phyloP scores from a whole-genome alignment of 2,329 filamentous ascomycete species.

The Venturia effusa region DNA sequence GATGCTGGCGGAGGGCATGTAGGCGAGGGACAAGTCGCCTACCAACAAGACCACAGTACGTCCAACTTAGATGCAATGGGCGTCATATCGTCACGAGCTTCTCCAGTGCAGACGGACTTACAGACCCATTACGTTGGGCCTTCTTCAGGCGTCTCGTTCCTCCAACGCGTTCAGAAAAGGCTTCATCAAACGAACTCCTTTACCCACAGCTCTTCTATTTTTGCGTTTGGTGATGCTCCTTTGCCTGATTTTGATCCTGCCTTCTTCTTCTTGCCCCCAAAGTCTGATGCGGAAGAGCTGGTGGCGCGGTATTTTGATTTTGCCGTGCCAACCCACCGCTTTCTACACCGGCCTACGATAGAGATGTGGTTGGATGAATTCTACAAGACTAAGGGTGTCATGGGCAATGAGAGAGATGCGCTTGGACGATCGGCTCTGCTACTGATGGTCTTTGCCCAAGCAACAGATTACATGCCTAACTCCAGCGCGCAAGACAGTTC shows the following conservation, averaged over 20 bases:
- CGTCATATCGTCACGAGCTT: conserved; percentile 25
- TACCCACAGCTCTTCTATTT: conserved; percentile 34
- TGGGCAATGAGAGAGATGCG: conserved; percentile 29
- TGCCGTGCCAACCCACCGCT: conserved; percentile 33
- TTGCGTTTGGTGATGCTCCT: conserved; percentile 40
- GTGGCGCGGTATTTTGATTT: conserved; percentile 33
- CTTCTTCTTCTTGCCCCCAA: conserved; percentile 32
- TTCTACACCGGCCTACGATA: conserved; percentile 33
- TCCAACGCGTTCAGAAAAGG: conserved; percentile 39
- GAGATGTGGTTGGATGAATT: conserved; percentile 32
- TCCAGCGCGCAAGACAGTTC: background rate
- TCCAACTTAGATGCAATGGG: background rate
- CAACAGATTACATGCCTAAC: conserved; percentile 30
- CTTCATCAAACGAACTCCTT: conserved; percentile 30
- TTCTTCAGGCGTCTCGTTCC: conserved; percentile 38
- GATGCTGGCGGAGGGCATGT: background rate
- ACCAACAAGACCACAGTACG: background rate
- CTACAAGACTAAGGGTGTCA: conserved; percentile 33
- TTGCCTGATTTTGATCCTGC: conserved; percentile 34
- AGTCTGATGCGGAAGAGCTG: conserved; percentile 18
- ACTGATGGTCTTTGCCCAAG: conserved; percentile 44
- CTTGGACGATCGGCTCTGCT: conserved; percentile 36
- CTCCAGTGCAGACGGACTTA: conserved; percentile 36
- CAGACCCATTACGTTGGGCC: conserved; percentile 40
- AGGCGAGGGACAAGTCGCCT: background rate